These are phyloP conservation scores for Mortierella sp. DNA, from an alignment of 371 early-diverging fungal genomes.

Conservation along the genomic window DNA sequence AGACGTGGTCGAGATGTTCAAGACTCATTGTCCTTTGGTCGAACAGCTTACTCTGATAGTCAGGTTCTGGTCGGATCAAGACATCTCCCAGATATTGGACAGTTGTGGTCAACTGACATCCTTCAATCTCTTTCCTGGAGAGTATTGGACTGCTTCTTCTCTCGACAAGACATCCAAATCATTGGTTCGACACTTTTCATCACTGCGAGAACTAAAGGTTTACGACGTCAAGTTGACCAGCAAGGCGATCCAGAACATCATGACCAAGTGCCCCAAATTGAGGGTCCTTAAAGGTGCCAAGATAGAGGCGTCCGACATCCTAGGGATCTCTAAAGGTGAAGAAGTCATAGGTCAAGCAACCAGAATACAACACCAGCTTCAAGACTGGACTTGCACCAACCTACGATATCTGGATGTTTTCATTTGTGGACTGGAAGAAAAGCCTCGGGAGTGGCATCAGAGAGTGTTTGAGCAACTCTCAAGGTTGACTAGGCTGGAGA, in stretches of 20 bases:
- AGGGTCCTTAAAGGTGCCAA: neutral
- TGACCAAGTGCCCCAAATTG: constrained; percentile 11
- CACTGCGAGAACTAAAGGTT: constrained; percentile 9
- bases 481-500: constrained; percentile 5
- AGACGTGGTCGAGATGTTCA: constrained; percentile 1
- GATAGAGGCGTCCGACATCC: constrained; percentile 15
- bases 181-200: constrained; percentile 9
- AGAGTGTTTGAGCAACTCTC: constrained; percentile 16
- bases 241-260: constrained; percentile 11
- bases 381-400: constrained; percentile 18
- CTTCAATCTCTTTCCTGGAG: constrained; percentile 7
- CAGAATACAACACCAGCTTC: neutral
- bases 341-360: neutral
- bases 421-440: constrained; percentile 18
- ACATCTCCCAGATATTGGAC: constrained; percentile 2
- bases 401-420: constrained; percentile 6
- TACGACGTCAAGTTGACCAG: constrained; percentile 11
- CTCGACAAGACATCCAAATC: constrained; percentile 9
- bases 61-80: neutral
- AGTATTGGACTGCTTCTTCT: constrained; percentile 1
- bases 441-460: constrained; percentile 6
- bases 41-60: constrained; percentile 2
- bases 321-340: neutral
- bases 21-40: constrained; percentile 5
- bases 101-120: constrained; percentile 6